Base-by-base conservation (phyloP, 768 basidiomycete genomes). In the Hericium coralloides region DNA sequence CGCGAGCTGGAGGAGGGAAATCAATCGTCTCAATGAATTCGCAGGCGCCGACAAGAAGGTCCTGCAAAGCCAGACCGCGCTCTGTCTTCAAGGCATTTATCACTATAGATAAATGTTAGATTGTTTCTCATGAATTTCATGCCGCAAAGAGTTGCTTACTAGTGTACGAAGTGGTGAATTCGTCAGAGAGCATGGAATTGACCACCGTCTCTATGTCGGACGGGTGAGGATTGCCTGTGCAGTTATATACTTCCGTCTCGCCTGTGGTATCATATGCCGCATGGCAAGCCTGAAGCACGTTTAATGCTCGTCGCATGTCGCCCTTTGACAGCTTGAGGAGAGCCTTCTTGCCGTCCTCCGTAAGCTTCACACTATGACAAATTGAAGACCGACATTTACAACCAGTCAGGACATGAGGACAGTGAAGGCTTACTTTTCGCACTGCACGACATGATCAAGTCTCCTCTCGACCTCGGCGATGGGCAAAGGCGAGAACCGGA, bases 281-380 rank as follows among this genome's bases (percentile, higher is more conserved):
- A 69, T 98, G 93, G 66, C 97, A 99, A 0, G 97, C 97, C 73
- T 99, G 97, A 18, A 99, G 76, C 26, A 99, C 88, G 67, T 97
- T 98, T 17, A 99, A 76, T 2, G 95, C 97, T 58, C 97, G 77
- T 58, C 97, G 84, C 97, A 99, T 99, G 70, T 99, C 97, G 36
- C 97, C 97, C 64, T 86, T 88, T 0, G 91, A 95, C n/a, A 99
- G 80, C 67, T 92, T 98, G 18, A 99, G 76, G 37, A 99, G 74
- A 2, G 97, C 95, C 48, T 82, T 79, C 70, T 85, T 89, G 15
- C 97, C 97, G 57, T 95, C 93, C 0, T 80, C 76, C 0, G 89
- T 90, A 31, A 98, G 63, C 55, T 91, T 89, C 55, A 95, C 92
- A 17, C 95, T 98, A 61, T 0, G 20, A 37, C 31, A 36, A 20